Evolutionary conservation across 140 eudicot species (phyloP).

Genomic region (Anethum foeniculum): DNA sequence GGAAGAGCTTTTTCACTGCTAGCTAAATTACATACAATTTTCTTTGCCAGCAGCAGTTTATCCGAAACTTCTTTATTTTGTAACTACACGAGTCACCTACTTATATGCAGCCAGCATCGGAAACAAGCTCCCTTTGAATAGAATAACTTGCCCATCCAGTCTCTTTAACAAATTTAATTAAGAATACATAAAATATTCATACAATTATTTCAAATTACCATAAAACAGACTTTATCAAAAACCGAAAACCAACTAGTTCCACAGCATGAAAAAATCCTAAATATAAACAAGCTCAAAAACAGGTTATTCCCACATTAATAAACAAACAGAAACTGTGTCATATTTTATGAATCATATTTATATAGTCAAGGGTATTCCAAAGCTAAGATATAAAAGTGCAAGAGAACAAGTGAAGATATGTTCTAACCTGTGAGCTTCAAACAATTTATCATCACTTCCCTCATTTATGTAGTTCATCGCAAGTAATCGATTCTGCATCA

Average conservation of each 20-base stretch:
- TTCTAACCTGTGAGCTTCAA: conserved; percentile 86
- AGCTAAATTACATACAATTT: not conserved
- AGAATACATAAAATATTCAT: not conserved
- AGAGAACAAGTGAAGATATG: conserved; percentile 3
- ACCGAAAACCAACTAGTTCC: not conserved
- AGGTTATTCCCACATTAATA: not conserved
- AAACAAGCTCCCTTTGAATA: not conserved
- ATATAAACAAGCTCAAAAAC: not conserved
- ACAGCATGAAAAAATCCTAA: not conserved
- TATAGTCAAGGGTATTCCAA: not conserved
- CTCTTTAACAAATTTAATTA: not conserved
- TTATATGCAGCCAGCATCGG: not conserved
- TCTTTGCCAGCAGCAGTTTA: not conserved
- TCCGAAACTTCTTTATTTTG: not conserved
- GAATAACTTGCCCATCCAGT: not conserved
- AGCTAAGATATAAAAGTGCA: not conserved
- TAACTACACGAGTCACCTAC: not conserved
- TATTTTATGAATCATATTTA: not conserved
- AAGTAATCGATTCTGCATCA: conserved; percentile 81
- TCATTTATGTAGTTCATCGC: conserved; percentile 96
- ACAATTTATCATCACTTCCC: conserved; percentile 82
- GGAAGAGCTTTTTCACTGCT: not conserved
- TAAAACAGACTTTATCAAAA: not conserved
- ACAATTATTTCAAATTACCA: not conserved
- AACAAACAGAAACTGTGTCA: not conserved